These are phyloP conservation scores for Platanthera guangdongensis DNA, from an alignment of 106 monocot species.

Conservation along the genomic window DNA sequence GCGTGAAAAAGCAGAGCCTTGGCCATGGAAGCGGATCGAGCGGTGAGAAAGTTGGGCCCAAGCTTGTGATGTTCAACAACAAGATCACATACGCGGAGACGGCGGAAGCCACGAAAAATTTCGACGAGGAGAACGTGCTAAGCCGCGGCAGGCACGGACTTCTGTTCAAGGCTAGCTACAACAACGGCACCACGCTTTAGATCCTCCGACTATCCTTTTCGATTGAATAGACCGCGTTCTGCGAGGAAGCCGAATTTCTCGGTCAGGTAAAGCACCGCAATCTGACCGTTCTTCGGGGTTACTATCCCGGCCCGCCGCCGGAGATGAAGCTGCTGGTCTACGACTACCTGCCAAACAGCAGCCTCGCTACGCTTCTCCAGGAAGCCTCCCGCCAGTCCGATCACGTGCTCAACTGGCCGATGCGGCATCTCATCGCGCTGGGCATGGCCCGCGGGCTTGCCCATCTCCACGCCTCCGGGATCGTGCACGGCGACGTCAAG, in stretches of 20 bases:
- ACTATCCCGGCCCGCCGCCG: conserved; percentile 88
- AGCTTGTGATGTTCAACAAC: conserved; percentile 80
- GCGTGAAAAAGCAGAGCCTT: conserved; percentile 54
- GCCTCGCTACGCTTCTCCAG: conserved; percentile 81
- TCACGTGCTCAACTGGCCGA: conserved; percentile 91
- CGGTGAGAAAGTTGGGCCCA: conserved; percentile 36
- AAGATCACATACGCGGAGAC: conserved; percentile 79
- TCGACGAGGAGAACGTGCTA: conserved; percentile 90
- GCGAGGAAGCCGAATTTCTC: conserved; percentile 78
- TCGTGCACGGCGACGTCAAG: conserved; percentile 87
- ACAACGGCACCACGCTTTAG: conserved; percentile 73
- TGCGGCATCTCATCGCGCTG: conserved; percentile 91
- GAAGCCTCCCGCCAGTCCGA: conserved; percentile 91
- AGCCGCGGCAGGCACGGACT: conserved; percentile 80
- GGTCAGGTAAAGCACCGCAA: conserved; percentile 90
- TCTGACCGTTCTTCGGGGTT: conserved; percentile 80
- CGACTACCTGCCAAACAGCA: conserved; percentile 99
- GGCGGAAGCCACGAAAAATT: conserved; percentile 71
- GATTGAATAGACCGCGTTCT: conserved; percentile 62
- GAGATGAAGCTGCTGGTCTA: conserved; percentile 80
- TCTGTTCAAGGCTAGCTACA: conserved; percentile 84
- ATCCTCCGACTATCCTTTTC: conserved; percentile 67
- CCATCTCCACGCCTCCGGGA: conserved; percentile 55
- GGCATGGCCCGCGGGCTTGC: conserved; percentile 80
- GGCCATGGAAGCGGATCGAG: conserved; percentile 69